Conservation (phyloP, 2,329 filamentous ascomycete species). For the Fusarium metavorans region DNA sequence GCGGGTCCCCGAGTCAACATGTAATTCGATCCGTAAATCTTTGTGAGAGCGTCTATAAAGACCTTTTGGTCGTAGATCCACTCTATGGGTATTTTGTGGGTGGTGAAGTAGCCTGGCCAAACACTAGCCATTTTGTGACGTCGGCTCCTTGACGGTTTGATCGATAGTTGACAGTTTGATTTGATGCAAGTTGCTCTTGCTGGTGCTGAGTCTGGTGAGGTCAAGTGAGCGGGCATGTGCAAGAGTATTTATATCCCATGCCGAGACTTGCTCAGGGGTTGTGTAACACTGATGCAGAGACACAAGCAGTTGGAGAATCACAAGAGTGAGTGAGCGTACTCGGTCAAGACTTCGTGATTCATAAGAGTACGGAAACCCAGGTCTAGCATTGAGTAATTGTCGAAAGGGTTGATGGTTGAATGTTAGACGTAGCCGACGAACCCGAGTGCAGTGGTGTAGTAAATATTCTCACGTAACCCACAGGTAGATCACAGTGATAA, state of each 20-base stretch:
- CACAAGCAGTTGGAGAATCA: background rate
- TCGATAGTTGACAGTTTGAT: background rate
- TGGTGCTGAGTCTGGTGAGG: background rate
- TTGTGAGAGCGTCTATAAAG: background rate
- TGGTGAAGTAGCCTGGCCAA: background rate
- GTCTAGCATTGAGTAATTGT: background rate
- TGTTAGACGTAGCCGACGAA: background rate
- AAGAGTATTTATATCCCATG: background rate
- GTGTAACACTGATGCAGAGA: background rate
- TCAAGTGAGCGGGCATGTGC: background rate
- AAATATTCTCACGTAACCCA: background rate
- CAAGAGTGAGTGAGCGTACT: background rate
- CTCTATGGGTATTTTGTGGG: background rate
- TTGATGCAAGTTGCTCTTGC: background rate
- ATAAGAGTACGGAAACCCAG: background rate
- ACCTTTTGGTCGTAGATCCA: background rate
- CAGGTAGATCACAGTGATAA: background rate
- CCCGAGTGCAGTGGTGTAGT: background rate
- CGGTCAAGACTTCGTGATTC: background rate
- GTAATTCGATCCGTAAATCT: background rate
- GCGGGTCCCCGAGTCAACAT: background rate
- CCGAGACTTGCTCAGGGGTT: background rate
- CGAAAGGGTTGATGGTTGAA: background rate
- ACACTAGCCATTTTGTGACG: background rate
- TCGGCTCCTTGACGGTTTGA: background rate